Evolutionary conservation across 352 stramenopile genomes (phyloP).

Genomic region (Plasmopara halstedii): DNA sequence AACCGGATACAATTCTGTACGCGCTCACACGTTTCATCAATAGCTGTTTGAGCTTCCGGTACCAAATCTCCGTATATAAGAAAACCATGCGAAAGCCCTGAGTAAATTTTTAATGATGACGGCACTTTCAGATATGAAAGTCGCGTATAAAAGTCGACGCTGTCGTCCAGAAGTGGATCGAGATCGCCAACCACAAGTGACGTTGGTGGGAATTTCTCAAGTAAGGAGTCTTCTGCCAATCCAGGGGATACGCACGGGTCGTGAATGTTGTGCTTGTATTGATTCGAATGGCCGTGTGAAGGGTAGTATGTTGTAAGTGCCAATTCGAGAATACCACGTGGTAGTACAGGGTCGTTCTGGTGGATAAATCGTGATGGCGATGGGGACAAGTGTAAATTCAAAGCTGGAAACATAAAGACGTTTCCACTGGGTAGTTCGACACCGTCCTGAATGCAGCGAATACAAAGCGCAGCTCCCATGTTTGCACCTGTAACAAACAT

Average conservation of each 20-base stretch:
- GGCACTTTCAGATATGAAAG: conserved; percentile 72
- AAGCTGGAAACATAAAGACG: conserved; percentile 86
- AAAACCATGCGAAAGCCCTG: conserved; percentile 79
- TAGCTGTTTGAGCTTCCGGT: conserved; percentile 64
- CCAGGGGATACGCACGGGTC: conserved; percentile 81
- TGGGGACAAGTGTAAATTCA: conserved; percentile 83
- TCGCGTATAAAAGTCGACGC: conserved; percentile 86
- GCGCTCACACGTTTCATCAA: conserved; percentile 75
- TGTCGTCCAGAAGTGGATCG: conserved; percentile 83
- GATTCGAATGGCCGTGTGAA: conserved; percentile 68
- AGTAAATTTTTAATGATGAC: conserved; percentile 78
- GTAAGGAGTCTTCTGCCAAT: conserved; percentile 62
- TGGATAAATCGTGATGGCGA: conserved; percentile 84
- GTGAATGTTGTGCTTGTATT: conserved; percentile 87
- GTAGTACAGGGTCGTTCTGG: conserved; percentile 81
- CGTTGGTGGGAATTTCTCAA: conserved; percentile 75
- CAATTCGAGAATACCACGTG: conserved; percentile 70
- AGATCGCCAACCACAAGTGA: conserved; percentile 79
- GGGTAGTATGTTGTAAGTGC: conserved; percentile 83
- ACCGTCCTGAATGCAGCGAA: conserved; percentile 78
- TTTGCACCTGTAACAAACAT: conserved; percentile 55
- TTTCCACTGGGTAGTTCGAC: conserved; percentile 65
- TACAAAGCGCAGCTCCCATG: conserved; percentile 71
- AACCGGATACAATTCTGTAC: conserved; percentile 57
- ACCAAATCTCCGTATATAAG: conserved; percentile 83